phyloP scores from a whole-genome alignment of 768 basidiomycete species.

The Mycena leptocephala region DNA sequence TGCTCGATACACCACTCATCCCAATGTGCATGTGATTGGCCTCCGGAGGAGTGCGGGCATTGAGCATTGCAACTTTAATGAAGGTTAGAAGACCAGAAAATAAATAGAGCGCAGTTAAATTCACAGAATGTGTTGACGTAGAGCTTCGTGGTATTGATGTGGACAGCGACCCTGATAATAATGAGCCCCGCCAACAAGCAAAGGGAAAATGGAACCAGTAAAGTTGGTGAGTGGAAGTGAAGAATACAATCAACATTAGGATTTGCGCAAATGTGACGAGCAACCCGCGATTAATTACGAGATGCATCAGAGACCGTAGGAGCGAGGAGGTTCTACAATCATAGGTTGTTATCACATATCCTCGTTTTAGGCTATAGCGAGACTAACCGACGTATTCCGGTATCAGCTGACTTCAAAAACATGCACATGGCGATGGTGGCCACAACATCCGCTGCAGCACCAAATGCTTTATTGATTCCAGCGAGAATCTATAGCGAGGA shows the following conservation, averaged over 20 bases:
- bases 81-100: neutral
- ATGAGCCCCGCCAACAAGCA: neutral
- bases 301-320: too few species aligned
- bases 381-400: too few species aligned
- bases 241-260: too few species aligned
- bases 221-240: neutral
- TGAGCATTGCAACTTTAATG: neutral
- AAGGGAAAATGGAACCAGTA: neutral
- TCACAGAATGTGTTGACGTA: neutral
- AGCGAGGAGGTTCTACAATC: too few species aligned
- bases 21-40: neutral
- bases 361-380: neutral
- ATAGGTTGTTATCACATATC: too few species aligned
- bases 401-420: too few species aligned
- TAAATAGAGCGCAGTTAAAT: neutral
- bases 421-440: too few species aligned
- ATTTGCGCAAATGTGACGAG: too few species aligned
- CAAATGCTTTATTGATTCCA: neutral
- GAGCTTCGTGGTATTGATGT: neutral
- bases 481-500: neutral
- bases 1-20: neutral
- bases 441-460: too few species aligned
- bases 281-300: too few species aligned
- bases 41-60: neutral
- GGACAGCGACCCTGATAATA: neutral